Percentiles rank a stretch among this genome's conserved stretches.
Conservation (phyloP, 805 yeast species). For the Yamadazyma endophytica region DNA sequence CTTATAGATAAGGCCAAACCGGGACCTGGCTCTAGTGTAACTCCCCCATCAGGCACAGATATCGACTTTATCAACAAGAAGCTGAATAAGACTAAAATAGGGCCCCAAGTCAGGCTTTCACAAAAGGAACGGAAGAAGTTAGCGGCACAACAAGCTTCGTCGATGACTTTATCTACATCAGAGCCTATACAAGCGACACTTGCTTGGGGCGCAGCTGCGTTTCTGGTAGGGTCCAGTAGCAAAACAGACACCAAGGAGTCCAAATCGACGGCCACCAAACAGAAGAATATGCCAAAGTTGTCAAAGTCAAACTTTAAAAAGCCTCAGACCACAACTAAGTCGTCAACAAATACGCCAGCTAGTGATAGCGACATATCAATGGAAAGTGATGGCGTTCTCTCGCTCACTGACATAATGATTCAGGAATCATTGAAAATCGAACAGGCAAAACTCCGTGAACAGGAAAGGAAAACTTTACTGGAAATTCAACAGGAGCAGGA, state of each 20-base stretch:
- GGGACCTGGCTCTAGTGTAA: neutral
- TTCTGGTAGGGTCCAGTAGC: too few relatives aligned
- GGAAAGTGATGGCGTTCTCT: conserved; percentile 7
- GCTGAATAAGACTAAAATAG: conserved; percentile 24
- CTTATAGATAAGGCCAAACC: conserved; percentile 2
- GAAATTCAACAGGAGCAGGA: conserved; percentile 80
- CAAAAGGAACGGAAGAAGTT: conserved; percentile 56
- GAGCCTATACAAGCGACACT: too few relatives aligned
- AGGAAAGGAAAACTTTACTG: conserved; percentile 44
- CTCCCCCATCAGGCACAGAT: conserved; percentile 1
- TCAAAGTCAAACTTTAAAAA: neutral
- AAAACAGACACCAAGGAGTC: too few relatives aligned
- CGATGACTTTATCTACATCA: too few relatives aligned
- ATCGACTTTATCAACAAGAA: conserved; percentile 8
- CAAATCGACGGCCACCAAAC: too few relatives aligned
- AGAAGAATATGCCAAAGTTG: too few relatives aligned
- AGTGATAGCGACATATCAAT: neutral
- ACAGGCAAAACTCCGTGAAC: conserved; percentile 22
- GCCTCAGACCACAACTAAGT: neutral
- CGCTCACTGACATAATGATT: conserved; percentile 42
- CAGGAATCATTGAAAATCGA: conserved; percentile 42
- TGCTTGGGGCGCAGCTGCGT: too few relatives aligned
- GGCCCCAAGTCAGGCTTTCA: conserved; percentile 43
- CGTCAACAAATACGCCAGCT: neutral
- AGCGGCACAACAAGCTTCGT: too few relatives aligned